Percentiles rank a stretch among this genome's conserved stretches.
These are phyloP conservation scores for Skeletonema marinoi DNA, from an alignment of 108 stramenopile genomes.

Conservation along the genomic window DNA sequence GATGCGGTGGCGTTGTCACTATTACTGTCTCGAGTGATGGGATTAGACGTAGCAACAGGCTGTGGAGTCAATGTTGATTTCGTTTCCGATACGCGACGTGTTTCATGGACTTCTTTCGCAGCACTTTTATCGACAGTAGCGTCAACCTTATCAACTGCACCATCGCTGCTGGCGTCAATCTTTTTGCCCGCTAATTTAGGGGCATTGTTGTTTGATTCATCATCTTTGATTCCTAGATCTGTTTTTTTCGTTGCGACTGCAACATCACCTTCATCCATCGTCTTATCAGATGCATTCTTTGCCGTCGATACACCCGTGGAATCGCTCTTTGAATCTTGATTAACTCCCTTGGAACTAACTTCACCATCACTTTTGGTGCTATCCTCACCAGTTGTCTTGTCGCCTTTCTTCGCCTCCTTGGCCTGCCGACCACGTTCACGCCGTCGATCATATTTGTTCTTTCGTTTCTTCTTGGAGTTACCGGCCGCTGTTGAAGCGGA, in stretches of 20 bases:
- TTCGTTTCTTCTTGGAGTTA: conserved; percentile 53
- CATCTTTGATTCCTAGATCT: neutral
- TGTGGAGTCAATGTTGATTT: neutral
- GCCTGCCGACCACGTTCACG: conserved; percentile 45
- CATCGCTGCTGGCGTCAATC: neutral
- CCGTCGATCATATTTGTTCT: conserved; percentile 74
- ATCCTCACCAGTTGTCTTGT: neutral
- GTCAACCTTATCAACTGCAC: neutral
- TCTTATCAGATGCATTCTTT: neutral
- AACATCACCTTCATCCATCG: neutral
- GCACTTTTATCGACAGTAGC: neutral
- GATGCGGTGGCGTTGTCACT: neutral
- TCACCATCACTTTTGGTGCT: neutral
- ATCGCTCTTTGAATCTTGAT: neutral
- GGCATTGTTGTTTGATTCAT: neutral
- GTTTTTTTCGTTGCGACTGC: neutral
- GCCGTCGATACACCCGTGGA: conserved; percentile 4
- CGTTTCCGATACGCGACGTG: neutral
- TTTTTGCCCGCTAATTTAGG: neutral
- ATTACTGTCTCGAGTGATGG: neutral
- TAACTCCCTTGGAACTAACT: neutral
- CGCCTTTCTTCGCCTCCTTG: conserved; percentile 17
- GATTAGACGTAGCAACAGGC: neutral
- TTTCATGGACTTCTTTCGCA: neutral
- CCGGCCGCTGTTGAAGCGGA: neutral